Percentiles rank a stretch among this genome's conserved stretches.
These are phyloP conservation scores for Monosporascus sp. DNA, from an alignment of 2,329 filamentous ascomycete species.

Conservation along the genomic window DNA sequence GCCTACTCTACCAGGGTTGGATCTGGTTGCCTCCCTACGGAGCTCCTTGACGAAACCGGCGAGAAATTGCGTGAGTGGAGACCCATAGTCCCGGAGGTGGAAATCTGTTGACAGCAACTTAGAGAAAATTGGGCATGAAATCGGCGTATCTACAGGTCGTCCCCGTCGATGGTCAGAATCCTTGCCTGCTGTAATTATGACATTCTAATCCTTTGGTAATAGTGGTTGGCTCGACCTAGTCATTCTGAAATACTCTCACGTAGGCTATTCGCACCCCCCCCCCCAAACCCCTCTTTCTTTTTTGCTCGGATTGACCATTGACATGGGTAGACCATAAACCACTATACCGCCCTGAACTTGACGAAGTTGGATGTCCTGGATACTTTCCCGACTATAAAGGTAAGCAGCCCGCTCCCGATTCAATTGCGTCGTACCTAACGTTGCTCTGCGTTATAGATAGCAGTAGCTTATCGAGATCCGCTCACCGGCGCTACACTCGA, in stretches of 20 bases:
- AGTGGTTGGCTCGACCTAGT: slow-evolving; percentile 63
- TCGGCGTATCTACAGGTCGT: slow-evolving; percentile 2
- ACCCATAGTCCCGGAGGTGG: neutral
- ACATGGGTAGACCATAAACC: slow-evolving; percentile 49
- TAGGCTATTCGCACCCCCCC: neutral
- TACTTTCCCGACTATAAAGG: slow-evolving; percentile 67
- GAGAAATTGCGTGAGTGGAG: slow-evolving; percentile 20
- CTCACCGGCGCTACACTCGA: slow-evolving; percentile 1
- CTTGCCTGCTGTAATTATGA: slow-evolving; percentile 28
- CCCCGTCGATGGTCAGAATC: slow-evolving; percentile 9
- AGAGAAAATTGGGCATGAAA: slow-evolving; percentile 3
- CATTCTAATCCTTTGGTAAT: slow-evolving; percentile 30
- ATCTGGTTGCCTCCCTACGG: neutral
- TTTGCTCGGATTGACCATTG: neutral
- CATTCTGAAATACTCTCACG: slow-evolving; percentile 57
- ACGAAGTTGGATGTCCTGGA: slow-evolving; percentile 64
- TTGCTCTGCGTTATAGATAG: neutral
- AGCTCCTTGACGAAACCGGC: neutral
- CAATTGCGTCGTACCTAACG: neutral
- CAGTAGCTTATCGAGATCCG: neutral
- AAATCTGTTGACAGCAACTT: neutral
- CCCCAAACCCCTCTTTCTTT: too few species aligned
- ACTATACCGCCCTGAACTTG: slow-evolving; percentile 58
- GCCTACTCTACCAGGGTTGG: slow-evolving; percentile 38
- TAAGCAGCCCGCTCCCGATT: neutral